Conservation (phyloP, 345 rosid genomes). For the Bruguiera sexangula region DNA sequence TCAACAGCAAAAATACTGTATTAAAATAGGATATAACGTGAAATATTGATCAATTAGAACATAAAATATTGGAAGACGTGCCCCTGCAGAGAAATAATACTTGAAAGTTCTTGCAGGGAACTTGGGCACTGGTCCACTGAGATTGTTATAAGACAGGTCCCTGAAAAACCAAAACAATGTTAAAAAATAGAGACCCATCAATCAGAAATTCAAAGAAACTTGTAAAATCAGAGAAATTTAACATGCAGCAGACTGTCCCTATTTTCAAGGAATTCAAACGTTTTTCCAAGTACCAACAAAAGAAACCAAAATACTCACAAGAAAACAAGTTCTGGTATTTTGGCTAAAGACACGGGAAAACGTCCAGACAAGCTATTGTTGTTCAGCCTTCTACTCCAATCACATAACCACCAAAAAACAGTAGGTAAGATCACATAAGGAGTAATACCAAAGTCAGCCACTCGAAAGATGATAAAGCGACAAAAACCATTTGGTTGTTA, state of each 20-base stretch:
- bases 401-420: constrained; percentile 37
- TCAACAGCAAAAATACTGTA: constrained; percentile 15
- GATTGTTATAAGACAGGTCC: constrained; percentile 92
- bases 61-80: neutral
- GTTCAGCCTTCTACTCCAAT: constrained; percentile 81
- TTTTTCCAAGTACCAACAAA: constrained; percentile 5
- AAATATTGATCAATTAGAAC: constrained; percentile 2
- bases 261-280: constrained; percentile 24
- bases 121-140: constrained; percentile 80
- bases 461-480: neutral
- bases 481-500: constrained; percentile 5
- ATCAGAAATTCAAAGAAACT: constrained; percentile 7
- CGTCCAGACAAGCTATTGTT: constrained; percentile 85
- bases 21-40: neutral
- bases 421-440: constrained; percentile 16
- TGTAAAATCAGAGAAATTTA: neutral
- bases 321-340: constrained; percentile 73
- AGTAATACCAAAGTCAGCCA: constrained; percentile 3
- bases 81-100: constrained; percentile 31
- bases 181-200: constrained; percentile 11
- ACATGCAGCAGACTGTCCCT: constrained; percentile 2
- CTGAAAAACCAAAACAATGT: constrained; percentile 39
- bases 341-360: constrained; percentile 68
- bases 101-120: constrained; percentile 77
- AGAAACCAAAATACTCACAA: constrained; percentile 53